Evolutionary conservation across 2,329 filamentous ascomycete genomes (phyloP).

Genomic region (Colletotrichum salicis): DNA sequence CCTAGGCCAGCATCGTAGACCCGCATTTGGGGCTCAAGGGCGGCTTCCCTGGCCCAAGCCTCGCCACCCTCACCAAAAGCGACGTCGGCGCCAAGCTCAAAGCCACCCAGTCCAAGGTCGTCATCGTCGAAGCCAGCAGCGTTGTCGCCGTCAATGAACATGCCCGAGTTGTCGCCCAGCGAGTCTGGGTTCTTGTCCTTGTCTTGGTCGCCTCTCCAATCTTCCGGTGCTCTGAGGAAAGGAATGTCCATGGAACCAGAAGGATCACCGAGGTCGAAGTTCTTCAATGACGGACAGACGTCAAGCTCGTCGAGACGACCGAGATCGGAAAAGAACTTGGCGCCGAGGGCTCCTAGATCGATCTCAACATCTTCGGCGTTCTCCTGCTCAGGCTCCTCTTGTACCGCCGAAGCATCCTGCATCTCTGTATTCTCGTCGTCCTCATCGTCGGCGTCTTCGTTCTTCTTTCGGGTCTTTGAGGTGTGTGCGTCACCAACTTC

Average conservation of each 20-base stretch:
- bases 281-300: constrained; percentile 94
- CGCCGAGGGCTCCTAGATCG: constrained; percentile 78
- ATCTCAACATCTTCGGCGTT: constrained; percentile 71
- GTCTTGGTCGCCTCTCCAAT: constrained; percentile 80
- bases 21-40: constrained; percentile 85
- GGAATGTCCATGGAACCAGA: constrained; percentile 89
- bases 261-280: constrained; percentile 88
- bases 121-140: constrained; percentile 80
- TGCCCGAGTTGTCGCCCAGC: constrained; percentile 76
- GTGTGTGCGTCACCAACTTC: constrained; percentile 70
- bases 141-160: constrained; percentile 89
- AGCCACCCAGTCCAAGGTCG: constrained; percentile 73
- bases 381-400: constrained; percentile 45
- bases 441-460: constrained; percentile 51
- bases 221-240: constrained; percentile 88
- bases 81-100: constrained; percentile 76
- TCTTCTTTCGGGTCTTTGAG: constrained; percentile 49
- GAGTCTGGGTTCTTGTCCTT: constrained; percentile 66
- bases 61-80: constrained; percentile 97
- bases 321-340: constrained; percentile 88
- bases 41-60: constrained; percentile 92
- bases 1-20: constrained; percentile 74
- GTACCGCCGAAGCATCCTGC: constrained; percentile 39
- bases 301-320: constrained; percentile 83
- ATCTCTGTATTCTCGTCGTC: constrained; percentile 52